Base-by-base conservation (phyloP, 1,284 basidiomycete species). In the Neonothopanus nambi region DNA sequence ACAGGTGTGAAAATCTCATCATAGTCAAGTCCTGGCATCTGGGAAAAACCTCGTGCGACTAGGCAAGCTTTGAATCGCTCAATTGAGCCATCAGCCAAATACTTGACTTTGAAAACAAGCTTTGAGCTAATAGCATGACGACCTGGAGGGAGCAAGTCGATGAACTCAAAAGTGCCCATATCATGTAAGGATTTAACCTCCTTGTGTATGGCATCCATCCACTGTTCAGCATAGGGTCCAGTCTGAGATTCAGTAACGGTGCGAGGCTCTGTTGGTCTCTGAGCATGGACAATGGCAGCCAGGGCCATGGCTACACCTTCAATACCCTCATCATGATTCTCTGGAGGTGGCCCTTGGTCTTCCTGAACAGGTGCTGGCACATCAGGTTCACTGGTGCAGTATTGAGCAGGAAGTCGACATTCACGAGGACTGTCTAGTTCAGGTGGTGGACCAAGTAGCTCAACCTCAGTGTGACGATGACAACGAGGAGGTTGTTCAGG, bases 91-190 rank as follows among this genome's bases (percentile, higher is more conserved):
- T 33, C 21, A 1, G 70, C 58, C 20, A 66, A 58, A 38, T 70
- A 70, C 21, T 67, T 68, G 7, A 61, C 47, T 8, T 55, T 58
- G 55, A 70, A 74, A 1, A 76, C 71, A n/a, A n/a, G n/a, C n/a
- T n/a, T n/a, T n/a, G n/a, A n/a, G n/a, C n/a, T n/a, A n/a, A n/a
- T n/a, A n/a, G n/a, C n/a, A n/a, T n/a, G n/a, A n/a, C n/a, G n/a
- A n/a, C n/a, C n/a, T n/a, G n/a, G n/a, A n/a, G n/a, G n/a, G n/a
- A n/a, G n/a, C n/a, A n/a, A n/a, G n/a, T n/a, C n/a, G n/a, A n/a
- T n/a, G n/a, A n/a, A n/a, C n/a, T n/a, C n/a, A n/a, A n/a, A n/a
- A n/a, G n/a, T n/a, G n/a, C n/a, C n/a, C n/a, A n/a, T n/a, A n/a
- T n/a, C n/a, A n/a, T n/a, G n/a, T n/a, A 42, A 18, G 40, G 40